phyloP scores from a whole-genome alignment of 2,329 filamentous ascomycete genomes.

The Monosporascus sp. region DNA sequence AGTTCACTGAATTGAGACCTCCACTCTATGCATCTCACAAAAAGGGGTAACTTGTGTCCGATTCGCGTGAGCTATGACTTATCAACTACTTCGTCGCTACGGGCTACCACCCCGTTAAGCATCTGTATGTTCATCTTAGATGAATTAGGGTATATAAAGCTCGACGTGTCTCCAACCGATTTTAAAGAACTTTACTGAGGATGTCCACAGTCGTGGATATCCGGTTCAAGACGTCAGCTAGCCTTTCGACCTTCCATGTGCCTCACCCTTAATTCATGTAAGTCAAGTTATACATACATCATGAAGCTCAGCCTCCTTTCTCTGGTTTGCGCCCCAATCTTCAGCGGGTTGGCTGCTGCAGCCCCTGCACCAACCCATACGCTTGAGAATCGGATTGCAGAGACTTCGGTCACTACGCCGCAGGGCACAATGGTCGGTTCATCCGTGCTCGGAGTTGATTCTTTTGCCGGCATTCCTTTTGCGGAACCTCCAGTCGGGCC shows the following conservation, averaged over 20 bases:
- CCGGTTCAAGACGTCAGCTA: neutral
- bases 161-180: too few relatives aligned
- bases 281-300: neutral
- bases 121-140: too few relatives aligned
- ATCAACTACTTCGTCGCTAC: too few relatives aligned
- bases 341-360: constrained; percentile 15
- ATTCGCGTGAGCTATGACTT: too few relatives aligned
- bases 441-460: constrained; percentile 45
- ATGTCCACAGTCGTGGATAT: too few relatives aligned
- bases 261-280: neutral
- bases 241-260: constrained; percentile 34
- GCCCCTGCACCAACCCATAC: constrained; percentile 13
- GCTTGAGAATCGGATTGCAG: constrained; percentile 15
- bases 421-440: constrained; percentile 26
- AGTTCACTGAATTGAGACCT: neutral
- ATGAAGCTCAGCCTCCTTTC: constrained; percentile 9
- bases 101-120: too few relatives aligned
- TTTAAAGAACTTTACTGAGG: too few relatives aligned
- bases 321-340: constrained; percentile 6
- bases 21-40: neutral
- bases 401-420: constrained; percentile 19
- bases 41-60: neutral
- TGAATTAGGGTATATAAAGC: too few relatives aligned
- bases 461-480: constrained; percentile 71
- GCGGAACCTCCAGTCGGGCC: constrained; percentile 62